phyloP scores from a whole-genome alignment of 495 filamentous ascomycete species.

The Aspergillus asperescens region DNA sequence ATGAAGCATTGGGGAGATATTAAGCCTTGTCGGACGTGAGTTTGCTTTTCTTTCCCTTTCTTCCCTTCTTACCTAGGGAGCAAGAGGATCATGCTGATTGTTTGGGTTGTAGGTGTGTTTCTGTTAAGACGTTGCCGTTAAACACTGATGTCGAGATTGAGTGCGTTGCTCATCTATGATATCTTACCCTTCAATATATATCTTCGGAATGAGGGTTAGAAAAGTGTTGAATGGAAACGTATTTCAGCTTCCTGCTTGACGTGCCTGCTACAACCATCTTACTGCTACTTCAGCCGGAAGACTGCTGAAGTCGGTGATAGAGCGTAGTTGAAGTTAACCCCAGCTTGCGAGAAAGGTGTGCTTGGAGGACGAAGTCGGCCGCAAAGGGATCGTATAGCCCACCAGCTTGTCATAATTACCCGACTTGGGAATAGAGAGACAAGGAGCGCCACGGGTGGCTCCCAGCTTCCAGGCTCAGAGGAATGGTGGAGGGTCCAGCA shows the following conservation, averaged over 20 bases:
- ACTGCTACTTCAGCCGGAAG: too few species aligned
- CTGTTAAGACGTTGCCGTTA: conserved; percentile 59
- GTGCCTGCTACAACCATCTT: too few species aligned
- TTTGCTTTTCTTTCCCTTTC: conserved; percentile 4
- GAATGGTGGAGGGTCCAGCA: too few species aligned
- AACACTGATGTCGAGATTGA: conserved; percentile 70
- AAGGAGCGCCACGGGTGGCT: too few species aligned
- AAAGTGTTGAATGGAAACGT: background rate
- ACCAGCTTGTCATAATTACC: too few species aligned
- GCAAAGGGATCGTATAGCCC: too few species aligned
- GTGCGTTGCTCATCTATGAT: conserved; percentile 51
- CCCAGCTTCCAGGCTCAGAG: too few species aligned
- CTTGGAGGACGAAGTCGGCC: too few species aligned
- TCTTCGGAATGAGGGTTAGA: background rate
- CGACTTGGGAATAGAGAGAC: too few species aligned
- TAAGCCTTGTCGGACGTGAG: conserved; percentile 54
- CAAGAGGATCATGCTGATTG: conserved; percentile 1
- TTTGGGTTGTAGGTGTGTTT: conserved; percentile 46
- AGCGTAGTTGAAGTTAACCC: too few species aligned
- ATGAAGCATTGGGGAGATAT: conserved; percentile 53
- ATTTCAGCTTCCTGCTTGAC: background rate
- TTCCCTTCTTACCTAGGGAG: background rate
- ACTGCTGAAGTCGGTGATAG: too few species aligned
- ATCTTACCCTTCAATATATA: background rate
- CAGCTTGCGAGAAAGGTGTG: too few species aligned